Evolutionary conservation across 2,329 filamentous ascomycete genomes (phyloP).

Genomic region (Aspergillus nomiae): DNA sequence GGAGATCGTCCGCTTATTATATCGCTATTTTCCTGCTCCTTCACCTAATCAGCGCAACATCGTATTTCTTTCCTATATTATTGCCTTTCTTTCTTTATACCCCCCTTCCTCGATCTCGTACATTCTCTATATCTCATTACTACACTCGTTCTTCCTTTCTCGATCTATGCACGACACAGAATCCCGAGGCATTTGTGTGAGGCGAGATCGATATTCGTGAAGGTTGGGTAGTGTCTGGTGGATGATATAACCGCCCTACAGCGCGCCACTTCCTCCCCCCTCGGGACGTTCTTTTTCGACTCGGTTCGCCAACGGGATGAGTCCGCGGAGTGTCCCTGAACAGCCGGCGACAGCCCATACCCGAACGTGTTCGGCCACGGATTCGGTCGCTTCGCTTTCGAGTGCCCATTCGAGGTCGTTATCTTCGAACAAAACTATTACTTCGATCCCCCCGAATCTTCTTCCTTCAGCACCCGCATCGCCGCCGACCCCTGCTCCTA

Average conservation of each 20-base stretch:
- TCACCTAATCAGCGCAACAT: neutral
- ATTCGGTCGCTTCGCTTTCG: constrained; percentile 24
- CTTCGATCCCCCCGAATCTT: constrained; percentile 60
- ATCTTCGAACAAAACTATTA: constrained; percentile 51
- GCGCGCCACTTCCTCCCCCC: constrained; percentile 27
- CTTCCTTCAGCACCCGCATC: constrained; percentile 66
- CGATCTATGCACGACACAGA: constrained; percentile 21
- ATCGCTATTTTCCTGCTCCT: constrained; percentile 4
- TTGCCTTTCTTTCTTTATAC: constrained; percentile 4
- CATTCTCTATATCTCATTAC: neutral
- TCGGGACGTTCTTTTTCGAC: constrained; percentile 30
- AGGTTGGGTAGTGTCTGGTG: constrained; percentile 16
- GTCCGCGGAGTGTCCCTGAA: constrained; percentile 31
- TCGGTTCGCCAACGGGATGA: constrained; percentile 33
- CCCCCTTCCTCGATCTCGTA: neutral
- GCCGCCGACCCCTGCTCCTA: constrained; percentile 68
- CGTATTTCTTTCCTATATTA: neutral
- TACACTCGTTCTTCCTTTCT: constrained; percentile 2
- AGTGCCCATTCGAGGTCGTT: constrained; percentile 41
- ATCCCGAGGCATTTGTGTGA: constrained; percentile 8
- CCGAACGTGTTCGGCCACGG: constrained; percentile 33
- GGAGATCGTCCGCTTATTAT: constrained; percentile 15
- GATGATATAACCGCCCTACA: constrained; percentile 19
- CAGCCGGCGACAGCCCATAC: constrained; percentile 31
- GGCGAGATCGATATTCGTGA: constrained; percentile 17